Percentiles rank a stretch among this genome's conserved stretches.
phyloP scores from a whole-genome alignment of 495 filamentous ascomycete species.

The Podospora anserina region DNA sequence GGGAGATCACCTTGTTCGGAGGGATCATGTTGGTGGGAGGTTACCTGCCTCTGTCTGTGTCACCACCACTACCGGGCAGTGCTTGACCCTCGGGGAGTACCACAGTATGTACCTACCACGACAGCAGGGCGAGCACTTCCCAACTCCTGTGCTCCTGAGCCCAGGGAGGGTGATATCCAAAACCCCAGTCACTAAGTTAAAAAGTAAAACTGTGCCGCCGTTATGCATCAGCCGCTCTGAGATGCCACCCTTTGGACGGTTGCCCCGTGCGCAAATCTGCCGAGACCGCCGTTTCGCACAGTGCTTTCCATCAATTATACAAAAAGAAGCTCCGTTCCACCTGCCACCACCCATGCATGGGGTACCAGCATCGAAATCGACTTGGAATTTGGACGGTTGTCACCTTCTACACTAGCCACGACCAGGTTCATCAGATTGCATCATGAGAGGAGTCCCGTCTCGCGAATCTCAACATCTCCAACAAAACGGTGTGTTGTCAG shows the following conservation, averaged over 20 bases:
- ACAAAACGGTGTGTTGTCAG: neutral
- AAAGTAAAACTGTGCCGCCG: slow-evolving; percentile 1
- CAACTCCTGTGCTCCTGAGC: neutral
- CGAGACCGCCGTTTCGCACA: neutral
- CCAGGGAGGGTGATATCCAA: no score
- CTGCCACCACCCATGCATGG: neutral
- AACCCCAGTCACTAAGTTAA: neutral
- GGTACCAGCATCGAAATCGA: no score
- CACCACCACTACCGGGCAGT: neutral
- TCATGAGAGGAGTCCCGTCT: neutral
- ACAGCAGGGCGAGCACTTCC: slow-evolving; percentile 1
- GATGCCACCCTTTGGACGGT: neutral
- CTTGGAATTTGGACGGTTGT: neutral
- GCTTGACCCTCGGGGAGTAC: neutral
- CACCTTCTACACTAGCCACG: neutral
- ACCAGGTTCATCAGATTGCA: neutral
- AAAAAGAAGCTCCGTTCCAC: neutral
- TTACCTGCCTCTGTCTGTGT: neutral
- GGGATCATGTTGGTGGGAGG: neutral
- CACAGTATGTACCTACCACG: neutral
- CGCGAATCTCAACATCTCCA: neutral
- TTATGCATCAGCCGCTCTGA: neutral
- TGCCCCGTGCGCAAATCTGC: neutral
- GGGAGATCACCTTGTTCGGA: neutral
- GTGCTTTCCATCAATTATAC: neutral